Evolutionary conservation across 1,284 basidiomycete species (phyloP), one percentile per base, ranked within the genome.

Genomic region (Wallemia ichthyophaga): DNA sequence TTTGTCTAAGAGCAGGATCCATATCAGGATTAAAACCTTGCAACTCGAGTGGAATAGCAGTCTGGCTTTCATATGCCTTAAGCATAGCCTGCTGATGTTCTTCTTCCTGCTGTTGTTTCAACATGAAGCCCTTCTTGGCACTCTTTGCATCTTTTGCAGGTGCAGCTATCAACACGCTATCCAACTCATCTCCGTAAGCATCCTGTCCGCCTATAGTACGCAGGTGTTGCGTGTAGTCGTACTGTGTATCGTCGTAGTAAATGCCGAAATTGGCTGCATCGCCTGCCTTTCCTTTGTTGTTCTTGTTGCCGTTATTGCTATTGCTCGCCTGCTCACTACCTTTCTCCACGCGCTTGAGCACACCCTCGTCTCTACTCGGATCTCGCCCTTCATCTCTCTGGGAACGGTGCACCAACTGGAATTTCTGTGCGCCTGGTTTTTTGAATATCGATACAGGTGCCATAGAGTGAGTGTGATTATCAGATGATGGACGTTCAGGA

Each of bases 161-260:
- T 19, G 81, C 84, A 63, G 85, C 81, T 56, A 91, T 74, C 62
- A 87, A 74, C 32, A 83, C 69, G 62, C 78, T 82, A 33, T 84
- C 83, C 11, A 84, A 77, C 61, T 27, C 24, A 62, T 59, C 17
- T 37, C 65, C 2, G 81, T 83, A 48, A 17, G 83, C 83, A 66
- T 82, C 80, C 62, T 79, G 74, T 2, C 75, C 63, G 2, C 85
- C 86, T 53, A 86, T 78, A 0, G 77, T 67, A 24, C 84, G 80
- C 32, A 99, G 75, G 71, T 99, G 94, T 71, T 92, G 83, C 86
- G 96, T 92, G 73, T 99, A 99, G 70, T 99, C 86, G 73, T 99
- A 99, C 60, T 86, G 78, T n/a, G 86, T 85, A 67, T 99, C 92
- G 71, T 98, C 91, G 72, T 79, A 98, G 71, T 88, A 89, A 66